A percentile compares a stretch with the other conserved stretches of the same genome.
phyloP scores from a whole-genome alignment of 495 filamentous ascomycete genomes.

The Penicillium nucicola region DNA sequence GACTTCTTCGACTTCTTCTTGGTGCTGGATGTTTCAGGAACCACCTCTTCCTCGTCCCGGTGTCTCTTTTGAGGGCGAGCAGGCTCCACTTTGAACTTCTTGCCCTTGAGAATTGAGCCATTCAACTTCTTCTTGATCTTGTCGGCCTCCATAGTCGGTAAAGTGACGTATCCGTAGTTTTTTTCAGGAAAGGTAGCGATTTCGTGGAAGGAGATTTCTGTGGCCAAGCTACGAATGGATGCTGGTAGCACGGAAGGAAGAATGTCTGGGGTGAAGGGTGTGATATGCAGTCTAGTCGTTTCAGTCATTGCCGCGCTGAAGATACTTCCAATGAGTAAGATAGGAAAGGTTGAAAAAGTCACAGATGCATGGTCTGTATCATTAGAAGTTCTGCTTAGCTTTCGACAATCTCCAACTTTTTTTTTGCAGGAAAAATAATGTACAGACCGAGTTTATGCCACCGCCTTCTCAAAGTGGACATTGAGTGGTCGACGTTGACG shows the following conservation, averaged over 20 bases:
- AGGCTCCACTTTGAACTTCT: constrained; percentile 78
- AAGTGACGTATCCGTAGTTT: constrained; percentile 82
- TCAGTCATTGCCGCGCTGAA: constrained; percentile 22
- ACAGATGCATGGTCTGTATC: background rate
- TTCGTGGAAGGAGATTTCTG: constrained; percentile 79
- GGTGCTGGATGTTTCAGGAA: constrained; percentile 23
- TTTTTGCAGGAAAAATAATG: constrained; percentile 1
- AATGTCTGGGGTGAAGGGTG: constrained; percentile 72
- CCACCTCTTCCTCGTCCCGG: constrained; percentile 29
- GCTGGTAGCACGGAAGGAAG: constrained; percentile 65
- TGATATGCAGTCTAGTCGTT: constrained; percentile 73
- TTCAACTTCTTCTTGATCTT: constrained; percentile 92
- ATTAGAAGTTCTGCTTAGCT: background rate
- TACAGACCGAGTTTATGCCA: background rate
- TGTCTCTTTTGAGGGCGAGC: constrained; percentile 60
- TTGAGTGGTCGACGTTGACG: background rate
- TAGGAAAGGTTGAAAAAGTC: background rate
- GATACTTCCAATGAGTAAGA: background rate
- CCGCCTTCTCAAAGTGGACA: background rate
- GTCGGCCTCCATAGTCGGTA: constrained; percentile 76
- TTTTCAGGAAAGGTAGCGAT: constrained; percentile 86
- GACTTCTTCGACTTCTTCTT: constrained; percentile 56
- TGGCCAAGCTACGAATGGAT: constrained; percentile 60
- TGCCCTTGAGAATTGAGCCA: constrained; percentile 78
- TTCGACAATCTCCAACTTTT: background rate